Base-by-base conservation (phyloP, 805 yeast species). In the Kregervanrija fluxuum region DNA sequence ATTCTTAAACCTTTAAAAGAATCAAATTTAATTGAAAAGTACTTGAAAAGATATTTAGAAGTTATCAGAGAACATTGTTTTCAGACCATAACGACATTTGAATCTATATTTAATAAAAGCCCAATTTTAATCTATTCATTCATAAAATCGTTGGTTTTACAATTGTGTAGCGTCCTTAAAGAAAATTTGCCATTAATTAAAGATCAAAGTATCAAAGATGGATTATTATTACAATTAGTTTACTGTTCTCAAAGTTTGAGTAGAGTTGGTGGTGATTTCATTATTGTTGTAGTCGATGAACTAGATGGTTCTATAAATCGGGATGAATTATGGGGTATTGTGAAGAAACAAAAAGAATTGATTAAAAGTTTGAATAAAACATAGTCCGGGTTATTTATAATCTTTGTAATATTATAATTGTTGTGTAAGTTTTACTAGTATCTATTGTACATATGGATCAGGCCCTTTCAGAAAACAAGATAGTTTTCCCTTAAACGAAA, bases 221-320 rank as follows among this genome's bases (percentile, higher is more conserved):
- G 91, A 1, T 67, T 89, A 16, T 75, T 90, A 51, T 65, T 91
- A 32, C 99, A 91, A 63, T 64, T 90, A 34, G 80, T 87, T 1
- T 91, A 90, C 64, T 86, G 96, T 52, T 83, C 95, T n/a, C 88
- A 84, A 58, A 82, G 95, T 33, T 68, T 91, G 42, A 80, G 84
- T 1, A 69, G 89, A 49, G 76, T 78, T 15, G 82, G 85, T 11
- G 78, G 77, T 3, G 86, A 84, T 53, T 85, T 86, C 59, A 82
- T 85, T 64, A 61, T 70, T 30, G 51, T 75, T n/a, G 61, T 80
- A 42, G 36, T 54, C 77, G 9, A 34, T n/a, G 9, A 30, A n/a
- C 32, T 40, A 12, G 11, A 14, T 4, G 33, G 33, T 12, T 11
- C 33, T 5, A 16, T 40, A 8, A 33, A 33, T 11, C n/a, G 13